A percentile compares a stretch with the other conserved stretches of the same genome.
Conservation (phyloP, 768 basidiomycete species). For the Russula sp. region DNA sequence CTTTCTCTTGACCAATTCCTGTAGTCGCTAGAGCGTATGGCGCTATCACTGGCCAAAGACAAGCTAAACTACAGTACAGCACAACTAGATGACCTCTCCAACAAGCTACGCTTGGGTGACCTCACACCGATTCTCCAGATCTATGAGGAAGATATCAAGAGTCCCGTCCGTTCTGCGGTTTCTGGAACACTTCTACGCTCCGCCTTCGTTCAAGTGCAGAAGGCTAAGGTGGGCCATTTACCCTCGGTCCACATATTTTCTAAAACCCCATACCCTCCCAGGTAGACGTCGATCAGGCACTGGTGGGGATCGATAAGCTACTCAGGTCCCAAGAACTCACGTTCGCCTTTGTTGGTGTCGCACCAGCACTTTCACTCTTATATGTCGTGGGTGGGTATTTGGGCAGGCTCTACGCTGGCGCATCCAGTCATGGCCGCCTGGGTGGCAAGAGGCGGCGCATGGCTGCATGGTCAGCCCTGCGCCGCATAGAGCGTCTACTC, state of each 20-base stretch:
- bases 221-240: conserved; percentile 69
- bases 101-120: conserved; percentile 70
- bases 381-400: conserved; percentile 59
- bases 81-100: conserved; percentile 61
- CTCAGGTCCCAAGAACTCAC: conserved; percentile 92
- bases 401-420: conserved; percentile 43
- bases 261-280: conserved; percentile 28
- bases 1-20: neutral
- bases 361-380: conserved; percentile 77
- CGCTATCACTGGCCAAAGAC: conserved; percentile 76
- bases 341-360: conserved; percentile 95
- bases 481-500: conserved; percentile 71
- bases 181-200: conserved; percentile 77
- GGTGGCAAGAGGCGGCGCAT: conserved; percentile 52
- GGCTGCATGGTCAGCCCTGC: conserved; percentile 65
- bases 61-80: conserved; percentile 57
- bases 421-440: conserved; percentile 44
- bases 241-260: neutral
- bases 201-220: conserved; percentile 89
- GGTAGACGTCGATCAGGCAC: conserved; percentile 89
- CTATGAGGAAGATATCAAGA: conserved; percentile 89
- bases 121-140: conserved; percentile 79
- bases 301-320: conserved; percentile 88
- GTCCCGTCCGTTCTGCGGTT: conserved; percentile 76
- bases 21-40: conserved; percentile 91